phyloP scores from a whole-genome alignment of 1,284 basidiomycete species.

The Sanghuangporus weigelae region DNA sequence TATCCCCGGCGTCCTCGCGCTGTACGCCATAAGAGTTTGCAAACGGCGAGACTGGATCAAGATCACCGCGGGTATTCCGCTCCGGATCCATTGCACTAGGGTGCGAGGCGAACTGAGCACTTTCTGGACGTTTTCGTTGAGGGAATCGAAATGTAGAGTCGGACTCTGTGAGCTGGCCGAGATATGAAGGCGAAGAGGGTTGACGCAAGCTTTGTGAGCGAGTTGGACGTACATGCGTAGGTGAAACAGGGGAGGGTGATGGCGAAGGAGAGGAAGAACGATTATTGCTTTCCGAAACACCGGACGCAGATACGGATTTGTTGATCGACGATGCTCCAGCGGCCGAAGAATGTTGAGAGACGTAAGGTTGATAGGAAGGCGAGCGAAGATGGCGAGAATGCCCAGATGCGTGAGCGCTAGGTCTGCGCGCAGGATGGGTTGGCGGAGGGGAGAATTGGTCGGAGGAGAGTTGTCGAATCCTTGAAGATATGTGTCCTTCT shows the following conservation, averaged over 20 bases:
- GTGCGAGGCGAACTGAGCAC: slow-evolving; percentile 44
- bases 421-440: slow-evolving; percentile 53
- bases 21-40: slow-evolving; percentile 4
- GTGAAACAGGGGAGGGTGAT: not conserved
- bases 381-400: slow-evolving; percentile 9
- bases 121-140: slow-evolving; percentile 53
- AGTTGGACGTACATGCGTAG: slow-evolving; percentile 31
- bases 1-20: not conserved
- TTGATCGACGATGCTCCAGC: not conserved
- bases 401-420: slow-evolving; percentile 14
- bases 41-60: not conserved
- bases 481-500: not conserved
- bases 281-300: not conserved
- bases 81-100: not conserved
- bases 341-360: not conserved
- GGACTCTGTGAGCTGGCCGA: not conserved
- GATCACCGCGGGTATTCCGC: not conserved
- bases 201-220: slow-evolving; percentile 56
- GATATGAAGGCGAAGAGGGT: slow-evolving; percentile 26
- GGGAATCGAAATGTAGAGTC: slow-evolving; percentile 36
- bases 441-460: slow-evolving; percentile 40
- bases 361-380: slow-evolving; percentile 8
- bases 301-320: not conserved
- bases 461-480: slow-evolving; percentile 17
- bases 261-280: not conserved